These are phyloP conservation scores for Coniella vitis DNA, from an alignment of 2,329 filamentous ascomycete species.

Conservation along the genomic window DNA sequence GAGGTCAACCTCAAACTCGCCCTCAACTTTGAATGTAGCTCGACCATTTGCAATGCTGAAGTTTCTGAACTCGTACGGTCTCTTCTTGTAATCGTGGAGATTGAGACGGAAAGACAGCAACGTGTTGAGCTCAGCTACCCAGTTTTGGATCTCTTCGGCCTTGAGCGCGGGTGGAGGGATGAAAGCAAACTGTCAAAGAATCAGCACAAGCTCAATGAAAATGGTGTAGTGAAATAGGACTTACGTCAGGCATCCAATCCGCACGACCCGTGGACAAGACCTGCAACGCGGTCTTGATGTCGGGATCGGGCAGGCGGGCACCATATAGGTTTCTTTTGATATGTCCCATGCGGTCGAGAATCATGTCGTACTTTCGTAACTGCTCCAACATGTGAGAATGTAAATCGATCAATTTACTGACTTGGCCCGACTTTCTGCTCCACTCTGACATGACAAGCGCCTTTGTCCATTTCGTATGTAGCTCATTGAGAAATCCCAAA, in stretches of 20 bases:
- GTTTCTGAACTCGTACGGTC: slow-evolving; percentile 67
- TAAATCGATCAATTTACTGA: slow-evolving; percentile 84
- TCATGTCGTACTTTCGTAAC: slow-evolving; percentile 51
- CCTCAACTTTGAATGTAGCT: slow-evolving; percentile 75
- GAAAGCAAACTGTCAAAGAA: slow-evolving; percentile 56
- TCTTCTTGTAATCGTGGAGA: slow-evolving; percentile 70
- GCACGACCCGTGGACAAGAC: slow-evolving; percentile 73
- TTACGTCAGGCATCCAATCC: slow-evolving; percentile 71
- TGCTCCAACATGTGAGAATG: slow-evolving; percentile 65
- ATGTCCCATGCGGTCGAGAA: slow-evolving; percentile 58
- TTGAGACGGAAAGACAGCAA: slow-evolving; percentile 77
- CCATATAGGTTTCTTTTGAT: slow-evolving; percentile 66
- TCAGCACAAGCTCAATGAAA: slow-evolving; percentile 26
- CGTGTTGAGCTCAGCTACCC: slow-evolving; percentile 76
- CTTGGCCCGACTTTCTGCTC: slow-evolving; percentile 71
- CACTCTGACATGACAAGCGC: slow-evolving; percentile 84
- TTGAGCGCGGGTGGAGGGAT: slow-evolving; percentile 67
- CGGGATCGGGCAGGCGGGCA: slow-evolving; percentile 79
- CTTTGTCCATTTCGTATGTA: slow-evolving; percentile 87
- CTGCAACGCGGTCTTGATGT: slow-evolving; percentile 83
- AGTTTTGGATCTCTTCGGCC: slow-evolving; percentile 63
- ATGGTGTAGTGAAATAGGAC: slow-evolving; percentile 19
- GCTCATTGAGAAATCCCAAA: slow-evolving; percentile 70
- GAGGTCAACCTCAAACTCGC: slow-evolving; percentile 89
- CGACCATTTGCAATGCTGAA: slow-evolving; percentile 80